phyloP scores from a whole-genome alignment of 2,329 filamentous ascomycete genomes.

The Cytospora leucostoma region DNA sequence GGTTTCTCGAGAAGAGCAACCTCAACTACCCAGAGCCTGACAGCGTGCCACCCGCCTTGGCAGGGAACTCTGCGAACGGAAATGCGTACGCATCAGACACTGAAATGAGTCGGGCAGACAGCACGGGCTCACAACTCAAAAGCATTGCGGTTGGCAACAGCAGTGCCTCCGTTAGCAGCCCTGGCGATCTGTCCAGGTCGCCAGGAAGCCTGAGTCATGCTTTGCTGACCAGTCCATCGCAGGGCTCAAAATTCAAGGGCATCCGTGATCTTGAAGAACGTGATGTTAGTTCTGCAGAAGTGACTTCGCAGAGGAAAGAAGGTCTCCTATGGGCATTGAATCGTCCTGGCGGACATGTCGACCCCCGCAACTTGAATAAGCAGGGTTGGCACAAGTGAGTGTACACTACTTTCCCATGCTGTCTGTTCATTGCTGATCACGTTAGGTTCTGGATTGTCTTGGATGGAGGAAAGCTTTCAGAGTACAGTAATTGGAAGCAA shows the following conservation, averaged over 20 bases:
- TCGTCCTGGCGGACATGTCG: constrained; percentile 88
- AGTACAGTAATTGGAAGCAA: constrained; percentile 99
- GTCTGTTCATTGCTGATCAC: constrained; percentile 26
- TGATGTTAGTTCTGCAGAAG: constrained; percentile 56
- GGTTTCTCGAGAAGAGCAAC: constrained; percentile 85
- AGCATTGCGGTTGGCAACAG: constrained; percentile 50
- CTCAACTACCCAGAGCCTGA: constrained; percentile 72
- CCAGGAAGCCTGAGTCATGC: constrained; percentile 55
- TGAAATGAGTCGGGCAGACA: constrained; percentile 73
- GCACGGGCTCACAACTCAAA: constrained; percentile 69
- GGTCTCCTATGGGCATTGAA: constrained; percentile 94
- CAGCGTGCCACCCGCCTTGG: constrained; percentile 40
- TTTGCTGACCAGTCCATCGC: constrained; percentile 52
- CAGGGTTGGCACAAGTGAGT: constrained; percentile 98
- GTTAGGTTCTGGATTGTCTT: constrained; percentile 95
- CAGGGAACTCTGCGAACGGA: constrained; percentile 40
- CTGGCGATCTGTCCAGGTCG: constrained; percentile 55
- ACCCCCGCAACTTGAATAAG: constrained; percentile 93
- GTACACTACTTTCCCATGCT: not conserved
- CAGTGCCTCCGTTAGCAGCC: constrained; percentile 35
- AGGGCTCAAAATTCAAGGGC: constrained; percentile 75
- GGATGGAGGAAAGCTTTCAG: constrained; percentile 92
- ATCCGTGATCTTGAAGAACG: constrained; percentile 91
- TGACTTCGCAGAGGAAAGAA: constrained; percentile 76
- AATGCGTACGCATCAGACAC: constrained; percentile 63